Conservation (phyloP, 2,329 filamentous ascomycete species). For the Cytospora chrysosperma region DNA sequence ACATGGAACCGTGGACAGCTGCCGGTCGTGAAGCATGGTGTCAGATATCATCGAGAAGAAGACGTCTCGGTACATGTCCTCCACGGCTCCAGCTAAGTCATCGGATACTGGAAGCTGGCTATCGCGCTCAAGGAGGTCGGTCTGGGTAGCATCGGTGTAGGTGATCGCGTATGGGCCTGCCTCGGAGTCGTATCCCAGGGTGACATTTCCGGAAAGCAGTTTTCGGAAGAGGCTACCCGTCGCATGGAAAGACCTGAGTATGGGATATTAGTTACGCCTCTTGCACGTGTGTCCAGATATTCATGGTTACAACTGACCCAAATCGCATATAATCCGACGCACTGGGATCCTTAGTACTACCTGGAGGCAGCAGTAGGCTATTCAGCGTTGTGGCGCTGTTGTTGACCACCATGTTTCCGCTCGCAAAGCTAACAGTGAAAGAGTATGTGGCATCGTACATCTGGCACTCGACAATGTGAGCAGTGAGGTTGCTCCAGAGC, state of each 20-base stretch:
- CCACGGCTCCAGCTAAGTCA: conserved; percentile 13
- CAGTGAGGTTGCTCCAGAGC: conserved; percentile 10
- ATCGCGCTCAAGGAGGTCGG: conserved; percentile 13
- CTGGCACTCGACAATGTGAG: conserved; percentile 21
- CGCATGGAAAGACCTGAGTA: conserved; percentile 19
- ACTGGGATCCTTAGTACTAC: conserved; percentile 14
- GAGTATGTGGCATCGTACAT: conserved; percentile 22
- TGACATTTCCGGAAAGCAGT: conserved; percentile 22
- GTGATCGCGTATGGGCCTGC: conserved; percentile 8
- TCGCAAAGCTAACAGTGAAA: conserved; percentile 18
- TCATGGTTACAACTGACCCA: conserved; percentile 10
- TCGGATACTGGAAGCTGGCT: conserved; percentile 10
- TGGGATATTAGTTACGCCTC: neutral
- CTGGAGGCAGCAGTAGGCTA: conserved; percentile 14
- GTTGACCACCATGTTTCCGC: conserved; percentile 15
- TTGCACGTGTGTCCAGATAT: neutral
- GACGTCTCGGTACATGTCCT: conserved; percentile 14
- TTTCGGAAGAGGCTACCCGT: conserved; percentile 20
- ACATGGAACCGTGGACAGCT: conserved; percentile 2
- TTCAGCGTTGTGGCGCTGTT: neutral
- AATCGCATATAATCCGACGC: conserved; percentile 20
- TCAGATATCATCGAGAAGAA: conserved; percentile 24
- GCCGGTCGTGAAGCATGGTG: conserved; percentile 15
- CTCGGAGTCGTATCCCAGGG: conserved; percentile 9
- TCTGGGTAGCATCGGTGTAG: conserved; percentile 9